Evolutionary conservation across 1,284 basidiomycete genomes (phyloP), one percentile per base, ranked within the genome.

Genomic region (Calocybe gambosa): DNA sequence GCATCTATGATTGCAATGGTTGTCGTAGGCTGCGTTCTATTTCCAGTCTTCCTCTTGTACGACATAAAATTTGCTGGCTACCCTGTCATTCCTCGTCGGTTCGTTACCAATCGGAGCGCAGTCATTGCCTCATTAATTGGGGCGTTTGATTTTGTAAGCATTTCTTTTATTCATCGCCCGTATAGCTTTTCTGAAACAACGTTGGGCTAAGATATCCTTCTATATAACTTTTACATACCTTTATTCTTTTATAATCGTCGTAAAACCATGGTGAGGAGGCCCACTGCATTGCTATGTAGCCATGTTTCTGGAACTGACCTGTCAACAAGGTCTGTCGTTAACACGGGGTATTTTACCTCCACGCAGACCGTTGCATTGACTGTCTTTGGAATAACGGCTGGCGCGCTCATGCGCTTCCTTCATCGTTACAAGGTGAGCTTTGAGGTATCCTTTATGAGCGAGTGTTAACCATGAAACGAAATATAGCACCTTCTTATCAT

Each of bases 111-210:
- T 58, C 64, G 70, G 10, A 76, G 74, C 29, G 77, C 89, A 21
- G 67, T 85, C 19, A 68, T 77, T 20, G 77, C 83, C 0, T 70
- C 77, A 19, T 59, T 80, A 38, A 81, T 89, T 50, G 83, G 83
- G 5, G 82, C 81, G 58, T 77, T 83, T 48, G 84, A 87, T 61
- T 87, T 85, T 56, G 77, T 80, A 52, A 15, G 75, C 66, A 12
- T 7, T 16, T 6, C 37, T 12, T 8, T 37, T 34, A 42, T 35
- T 16, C 46, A 6, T 4, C 29, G 13, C 3, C 15, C 15, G 16
- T 39, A 45, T 4, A 7, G 7, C 38, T 31, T n/a, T 15, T 12
- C n/a, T 44, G 8, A 18, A 37, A 43, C 39, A 47, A 26, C 12
- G 13, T 37, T n/a, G 31, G 28, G 10, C 7, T 7, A 47, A 80